Evolutionary conservation across 2,329 filamentous ascomycete species (phyloP), one percentile per base, ranked within the genome.

Genomic region (Botrytis paeoniae): DNA sequence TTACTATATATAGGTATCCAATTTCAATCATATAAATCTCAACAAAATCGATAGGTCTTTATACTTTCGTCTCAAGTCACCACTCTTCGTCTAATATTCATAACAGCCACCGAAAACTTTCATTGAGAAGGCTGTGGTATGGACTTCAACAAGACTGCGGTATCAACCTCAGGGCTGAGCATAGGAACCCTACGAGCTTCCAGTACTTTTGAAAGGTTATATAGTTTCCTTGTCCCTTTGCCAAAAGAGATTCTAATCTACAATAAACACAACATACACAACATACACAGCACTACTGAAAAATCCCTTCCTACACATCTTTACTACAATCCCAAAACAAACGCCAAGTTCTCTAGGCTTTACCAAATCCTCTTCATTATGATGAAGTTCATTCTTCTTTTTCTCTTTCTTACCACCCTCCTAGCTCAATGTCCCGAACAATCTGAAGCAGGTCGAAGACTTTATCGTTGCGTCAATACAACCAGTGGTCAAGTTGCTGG

Each of bases 401-500:
- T 45, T 2, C 5, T 48, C 41, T 64, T 64, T 7, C 4, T 9
- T 45, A 3, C 62, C 41, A 25, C n/a, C 41, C 32, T 41, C 29
- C 25, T 48, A 4, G 41, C 62, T 45, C 41, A 48, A 48, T 64
- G 41, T 22, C 29, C 41, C 32, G 41, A 43, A 25, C 14, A 22
- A 22, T 64, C 41, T 2, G 62, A 64, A 64, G 41, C 62, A 22
- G 18, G n/a, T 45, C 41, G 18, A 10, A 64, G 41, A 35, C 10
- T 48, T 64, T 29, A 22, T 14, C n/a, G 41, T 25, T 64, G 41
- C 20, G 54, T 45, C 20, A 35, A 39, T 2, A 80, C 79, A 1
- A 75, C 64, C 25, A 79, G 78, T 59, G 79, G 79, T 18, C 71
- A 75, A 14, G 76, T 79, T 8, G 70, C 60, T 59, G 78, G 79